Evolutionary conservation across 2,329 filamentous ascomycete species (phyloP).

Genomic region (Uncinocarpus reesii): DNA sequence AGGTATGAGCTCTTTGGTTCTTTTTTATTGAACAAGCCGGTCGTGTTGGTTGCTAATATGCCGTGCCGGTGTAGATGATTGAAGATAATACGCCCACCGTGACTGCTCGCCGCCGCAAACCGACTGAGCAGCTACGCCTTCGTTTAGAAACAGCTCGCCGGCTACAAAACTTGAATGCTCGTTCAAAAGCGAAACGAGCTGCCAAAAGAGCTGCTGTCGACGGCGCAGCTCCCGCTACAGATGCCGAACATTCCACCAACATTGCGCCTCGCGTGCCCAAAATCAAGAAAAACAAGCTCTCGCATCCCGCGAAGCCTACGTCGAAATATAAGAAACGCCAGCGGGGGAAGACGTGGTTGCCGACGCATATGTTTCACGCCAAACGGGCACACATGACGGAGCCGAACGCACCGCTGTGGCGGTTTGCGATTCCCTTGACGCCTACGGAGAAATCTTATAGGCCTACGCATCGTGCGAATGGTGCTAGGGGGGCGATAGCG

Average conservation of each 20-base stretch:
- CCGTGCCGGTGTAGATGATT: slow-evolving; percentile 52
- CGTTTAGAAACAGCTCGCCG: slow-evolving; percentile 67
- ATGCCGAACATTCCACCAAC: slow-evolving; percentile 20
- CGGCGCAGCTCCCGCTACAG: slow-evolving; percentile 18
- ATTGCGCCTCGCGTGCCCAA: slow-evolving; percentile 46
- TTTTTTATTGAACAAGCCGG: no score
- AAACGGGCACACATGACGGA: slow-evolving; percentile 84
- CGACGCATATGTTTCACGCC: slow-evolving; percentile 87
- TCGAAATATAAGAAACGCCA: slow-evolving; percentile 78
- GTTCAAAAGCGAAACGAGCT: slow-evolving; percentile 33
- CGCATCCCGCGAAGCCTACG: slow-evolving; percentile 51
- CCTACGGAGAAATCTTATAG: slow-evolving; percentile 85
- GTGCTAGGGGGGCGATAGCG: slow-evolving; percentile 63
- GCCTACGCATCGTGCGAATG: slow-evolving; percentile 69
- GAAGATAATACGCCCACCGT: slow-evolving; percentile 86
- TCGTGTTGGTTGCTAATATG: no score
- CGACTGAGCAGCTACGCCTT: slow-evolving; percentile 37
- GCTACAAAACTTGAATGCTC: slow-evolving; percentile 50
- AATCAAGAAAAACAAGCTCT: slow-evolving; percentile 59
- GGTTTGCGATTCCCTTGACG: slow-evolving; percentile 73
- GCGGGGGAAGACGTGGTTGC: slow-evolving; percentile 81
- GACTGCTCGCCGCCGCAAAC: slow-evolving; percentile 44
- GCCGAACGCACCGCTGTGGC: slow-evolving; percentile 71
- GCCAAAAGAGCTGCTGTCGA: slow-evolving; percentile 35
- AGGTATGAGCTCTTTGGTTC: no score